phyloP scores from a whole-genome alignment of 805 yeast genomes.

The Pichia ethanolica region DNA sequence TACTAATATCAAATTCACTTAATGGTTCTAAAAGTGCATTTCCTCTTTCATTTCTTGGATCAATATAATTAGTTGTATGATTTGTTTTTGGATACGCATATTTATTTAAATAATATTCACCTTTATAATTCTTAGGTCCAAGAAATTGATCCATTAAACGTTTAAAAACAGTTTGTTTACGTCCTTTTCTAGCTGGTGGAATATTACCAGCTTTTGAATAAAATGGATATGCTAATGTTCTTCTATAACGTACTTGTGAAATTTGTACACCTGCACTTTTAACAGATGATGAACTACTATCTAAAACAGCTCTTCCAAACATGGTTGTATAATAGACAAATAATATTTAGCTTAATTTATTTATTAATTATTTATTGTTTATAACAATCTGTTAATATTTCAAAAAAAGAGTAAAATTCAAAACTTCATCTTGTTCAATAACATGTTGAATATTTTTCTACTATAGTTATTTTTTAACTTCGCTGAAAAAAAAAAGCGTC shows the following conservation, averaged over 20 bases:
- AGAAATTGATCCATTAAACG: conserved; percentile 64
- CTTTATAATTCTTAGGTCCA: conserved; percentile 79
- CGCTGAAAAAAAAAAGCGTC: neutral
- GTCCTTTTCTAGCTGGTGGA: conserved; percentile 28
- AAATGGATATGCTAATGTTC: conserved; percentile 47
- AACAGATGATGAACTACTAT: conserved; percentile 5
- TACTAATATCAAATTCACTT: conserved; percentile 11
- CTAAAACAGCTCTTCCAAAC: conserved; percentile 4
- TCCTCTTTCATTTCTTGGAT: conserved; percentile 44
- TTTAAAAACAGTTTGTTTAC: conserved; percentile 46
- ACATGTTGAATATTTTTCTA: too few species aligned
- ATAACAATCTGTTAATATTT: too few species aligned
- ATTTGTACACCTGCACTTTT: conserved; percentile 25
- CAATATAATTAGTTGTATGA: conserved; percentile 67
- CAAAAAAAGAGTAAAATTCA: too few species aligned
- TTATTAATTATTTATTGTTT: too few species aligned
- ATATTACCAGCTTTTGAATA: conserved; percentile 39
- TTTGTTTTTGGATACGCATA: conserved; percentile 60
- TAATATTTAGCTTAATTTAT: too few species aligned
- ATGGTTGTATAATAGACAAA: neutral
- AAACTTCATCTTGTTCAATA: too few species aligned
- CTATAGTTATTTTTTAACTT: too few species aligned
- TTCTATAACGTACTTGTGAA: conserved; percentile 40
- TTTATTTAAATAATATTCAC: conserved; percentile 72
- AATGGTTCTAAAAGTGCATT: conserved; percentile 19